A percentile compares a stretch with the other conserved stretches of the same genome.
Conservation (phyloP, 164 flowering plant species). For the Berberis thunbergii region DNA sequence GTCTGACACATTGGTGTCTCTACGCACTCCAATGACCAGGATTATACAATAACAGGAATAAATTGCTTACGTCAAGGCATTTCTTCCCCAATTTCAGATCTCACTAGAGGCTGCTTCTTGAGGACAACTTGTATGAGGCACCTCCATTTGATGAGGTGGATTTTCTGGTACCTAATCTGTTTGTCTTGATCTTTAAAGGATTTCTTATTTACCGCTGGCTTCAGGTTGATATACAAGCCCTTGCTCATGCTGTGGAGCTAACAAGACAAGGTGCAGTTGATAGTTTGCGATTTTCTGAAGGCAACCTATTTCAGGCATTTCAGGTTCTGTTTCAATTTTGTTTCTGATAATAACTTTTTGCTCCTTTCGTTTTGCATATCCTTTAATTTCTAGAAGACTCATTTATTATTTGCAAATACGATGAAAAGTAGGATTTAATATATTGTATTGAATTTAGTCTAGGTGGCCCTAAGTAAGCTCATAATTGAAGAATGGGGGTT, state of each 20-base stretch:
- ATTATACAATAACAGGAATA: too few species aligned
- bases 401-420: too few species aligned
- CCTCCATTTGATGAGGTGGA: slow-evolving; percentile 97
- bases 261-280: slow-evolving; percentile 97
- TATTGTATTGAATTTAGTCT: too few species aligned
- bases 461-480: too few species aligned
- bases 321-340: slow-evolving; percentile 41
- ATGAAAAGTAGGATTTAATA: too few species aligned
- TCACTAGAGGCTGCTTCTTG: slow-evolving; percentile 81
- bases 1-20: too few species aligned
- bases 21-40: too few species aligned
- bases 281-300: slow-evolving; percentile 86
- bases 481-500: too few species aligned
- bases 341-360: too few species aligned
- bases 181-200: background rate
- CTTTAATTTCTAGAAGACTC: too few species aligned
- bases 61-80: slow-evolving; percentile 82
- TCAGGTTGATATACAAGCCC: slow-evolving; percentile 97
- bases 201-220: slow-evolving; percentile 1
- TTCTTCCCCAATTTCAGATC: slow-evolving; percentile 84
- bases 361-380: too few species aligned
- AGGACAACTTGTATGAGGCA: slow-evolving; percentile 67
- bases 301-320: slow-evolving; percentile 79
- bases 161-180: slow-evolving; percentile 3
- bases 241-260: slow-evolving; percentile 98